Base-by-base conservation (phyloP, 2,329 filamentous ascomycete species). In the Lasiodiplodia gonubiensis region DNA sequence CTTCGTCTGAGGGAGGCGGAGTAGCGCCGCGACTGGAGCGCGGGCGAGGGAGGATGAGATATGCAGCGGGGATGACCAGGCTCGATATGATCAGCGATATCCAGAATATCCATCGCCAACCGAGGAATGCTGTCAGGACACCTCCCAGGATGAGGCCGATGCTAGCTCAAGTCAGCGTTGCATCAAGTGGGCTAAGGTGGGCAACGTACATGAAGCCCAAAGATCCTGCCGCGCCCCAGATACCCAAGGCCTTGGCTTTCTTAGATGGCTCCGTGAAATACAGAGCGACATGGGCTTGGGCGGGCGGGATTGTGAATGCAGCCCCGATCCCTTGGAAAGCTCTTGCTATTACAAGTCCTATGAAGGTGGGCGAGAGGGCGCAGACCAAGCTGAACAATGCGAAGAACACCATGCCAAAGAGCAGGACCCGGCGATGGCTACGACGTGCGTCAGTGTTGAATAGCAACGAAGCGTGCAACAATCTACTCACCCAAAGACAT, bases 71-170 rank as follows among this genome's bases (percentile, higher is more conserved):
- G n/a, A 63, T 60, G 18, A 68, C 63, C 21, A 61, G 16, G 30
- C 16, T 48, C 5, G 67, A 68, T 0, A 68, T 42, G 25, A 68
- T 68, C 16, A 68, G n/a, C 0, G 67, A 68, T 25, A 61, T 66
- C 67, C 67, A 68, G 48, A 61, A 68, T 48, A 68, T 66, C 67
- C 67, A 68, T 8, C 54, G 37, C 67, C 67, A 68, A 18, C 63
- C 53, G 30, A 68, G 46, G 33, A 68, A 66, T 11, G 55, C 67
- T 4, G 67, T 68, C 7, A 68, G 46, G 4, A 68, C 63, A 5
- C 67, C 67, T 8, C 67, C 67, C 8, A 68, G 53, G 48, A 68
- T 66, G 14, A 68, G 63, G 14, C 67, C 67, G n/a, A 63, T 53
- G 55, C 66, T 68, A 30, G 16, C 30, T 39, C 39, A 8, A 18